These are phyloP conservation scores for Elaeagnus macrophylla DNA, from an alignment of 306 rosid genomes.

Conservation along the genomic window DNA sequence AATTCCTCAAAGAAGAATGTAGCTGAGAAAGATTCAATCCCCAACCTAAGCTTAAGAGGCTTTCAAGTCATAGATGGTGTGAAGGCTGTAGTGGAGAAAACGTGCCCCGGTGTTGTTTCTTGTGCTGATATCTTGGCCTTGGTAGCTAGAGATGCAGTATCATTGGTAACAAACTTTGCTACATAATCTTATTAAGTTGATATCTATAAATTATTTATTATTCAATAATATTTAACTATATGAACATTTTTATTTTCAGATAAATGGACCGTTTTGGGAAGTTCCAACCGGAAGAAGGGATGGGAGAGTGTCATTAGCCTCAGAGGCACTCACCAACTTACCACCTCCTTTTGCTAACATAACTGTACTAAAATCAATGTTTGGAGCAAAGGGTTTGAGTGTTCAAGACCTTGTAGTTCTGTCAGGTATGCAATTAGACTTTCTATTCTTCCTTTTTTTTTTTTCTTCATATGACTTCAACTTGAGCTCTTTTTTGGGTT, in stretches of 20 bases:
- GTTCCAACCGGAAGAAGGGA: conserved; percentile 38
- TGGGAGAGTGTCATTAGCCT: conserved; percentile 21
- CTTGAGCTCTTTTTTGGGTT: background rate
- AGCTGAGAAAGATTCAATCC: conserved; percentile 23
- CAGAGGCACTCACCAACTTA: conserved; percentile 12
- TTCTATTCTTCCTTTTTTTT: too few relatives aligned
- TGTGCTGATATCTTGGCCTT: conserved; percentile 31
- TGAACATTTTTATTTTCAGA: conserved; percentile 4
- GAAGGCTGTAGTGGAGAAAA: conserved; percentile 26
- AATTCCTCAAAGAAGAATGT: conserved; percentile 14
- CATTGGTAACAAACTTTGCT: conserved; percentile 3
- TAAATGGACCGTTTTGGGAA: conserved; percentile 25
- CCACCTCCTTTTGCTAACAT: conserved; percentile 28
- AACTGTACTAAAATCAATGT: conserved; percentile 17
- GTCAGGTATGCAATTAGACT: conserved; percentile 16
- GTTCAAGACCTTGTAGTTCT: conserved; percentile 29
- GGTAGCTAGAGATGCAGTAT: conserved; percentile 27
- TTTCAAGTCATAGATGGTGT: conserved; percentile 27
- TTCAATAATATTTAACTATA: background rate
- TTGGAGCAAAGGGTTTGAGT: conserved; percentile 19
- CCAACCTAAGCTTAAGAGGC: conserved; percentile 32
- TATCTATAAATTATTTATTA: background rate
- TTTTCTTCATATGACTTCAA: background rate
- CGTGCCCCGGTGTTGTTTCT: conserved; percentile 38
- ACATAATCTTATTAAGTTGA: background rate